A percentile compares a stretch with the other conserved stretches of the same genome.
Evolutionary conservation across 148 eudicot genomes (phyloP).

Genomic region (Fagopyrum homotropicum): DNA sequence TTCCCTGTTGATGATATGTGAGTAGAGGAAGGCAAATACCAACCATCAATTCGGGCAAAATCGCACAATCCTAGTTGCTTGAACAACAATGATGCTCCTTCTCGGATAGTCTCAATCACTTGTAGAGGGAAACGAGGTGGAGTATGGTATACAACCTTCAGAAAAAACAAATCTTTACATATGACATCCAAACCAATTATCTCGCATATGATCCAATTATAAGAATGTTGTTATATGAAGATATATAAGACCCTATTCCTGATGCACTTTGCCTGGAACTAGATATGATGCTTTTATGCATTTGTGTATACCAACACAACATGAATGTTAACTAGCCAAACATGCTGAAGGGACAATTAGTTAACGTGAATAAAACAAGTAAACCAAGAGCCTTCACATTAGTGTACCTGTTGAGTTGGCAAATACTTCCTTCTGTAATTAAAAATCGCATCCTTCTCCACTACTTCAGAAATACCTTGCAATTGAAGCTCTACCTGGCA

Average conservation of each 20-base stretch:
- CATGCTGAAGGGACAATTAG: background rate
- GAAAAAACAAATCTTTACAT: background rate
- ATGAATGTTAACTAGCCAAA: background rate
- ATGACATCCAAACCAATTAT: background rate
- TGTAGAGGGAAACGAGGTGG: constrained; percentile 83
- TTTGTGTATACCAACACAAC: background rate
- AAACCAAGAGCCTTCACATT: background rate
- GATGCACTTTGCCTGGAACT: background rate
- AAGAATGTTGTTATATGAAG: background rate
- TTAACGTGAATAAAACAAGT: background rate
- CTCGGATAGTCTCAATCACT: constrained; percentile 55
- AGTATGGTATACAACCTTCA: constrained; percentile 85
- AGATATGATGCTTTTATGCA: too few relatives aligned
- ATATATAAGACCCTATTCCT: background rate
- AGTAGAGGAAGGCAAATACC: constrained; percentile 69
- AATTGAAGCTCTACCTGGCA: constrained; percentile 77
- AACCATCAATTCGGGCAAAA: constrained; percentile 95
- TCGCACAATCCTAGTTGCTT: constrained; percentile 60
- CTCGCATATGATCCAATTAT: background rate
- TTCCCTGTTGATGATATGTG: constrained; percentile 25
- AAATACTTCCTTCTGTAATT: constrained; percentile 83
- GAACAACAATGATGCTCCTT: constrained; percentile 67
- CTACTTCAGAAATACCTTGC: constrained; percentile 33
- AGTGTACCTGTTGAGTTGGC: constrained; percentile 80
- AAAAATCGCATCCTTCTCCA: constrained; percentile 79